Evolutionary conservation across 1,284 basidiomycete genomes (phyloP), one percentile per base, ranked within the genome.

Genomic region (Trametes polyzona): DNA sequence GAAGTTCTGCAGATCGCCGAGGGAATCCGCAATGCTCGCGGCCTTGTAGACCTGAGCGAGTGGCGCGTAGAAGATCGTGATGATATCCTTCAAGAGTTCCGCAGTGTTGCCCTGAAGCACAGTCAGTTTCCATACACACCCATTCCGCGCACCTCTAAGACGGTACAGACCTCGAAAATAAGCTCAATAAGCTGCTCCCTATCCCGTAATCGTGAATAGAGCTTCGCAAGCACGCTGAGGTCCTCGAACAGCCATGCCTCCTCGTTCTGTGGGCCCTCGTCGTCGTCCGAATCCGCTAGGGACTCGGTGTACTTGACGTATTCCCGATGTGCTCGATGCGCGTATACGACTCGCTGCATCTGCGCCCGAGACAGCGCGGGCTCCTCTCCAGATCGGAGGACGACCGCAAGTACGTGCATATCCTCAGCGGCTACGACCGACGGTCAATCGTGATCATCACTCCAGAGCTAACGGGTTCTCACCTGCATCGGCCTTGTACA

Each of bases 11-110:
- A 98, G 69, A 71, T 99, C 97, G 32, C 87, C 82, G 1, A 99
- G 73, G 1, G 95, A 97, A 71, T 99, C 96, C 10, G 93, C 91
- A 53, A 99, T 98, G 71, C 93, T 98, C 4, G 97, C 97, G 4
- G 96, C 96, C 69, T 93, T 91, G 78, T 99, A 99, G 2, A 99
- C 97, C 67, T 96, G 93, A 0, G 97, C 97, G n/a, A 99, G 80
- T 1, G 97, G 97, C 0, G 96, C 78, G 73, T 99, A 99, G 74
- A 99, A 99, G 60, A 99, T 99, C 11, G 97, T 98, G 66, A 99
- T 95, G 60, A 99, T 98, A 71, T 99, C 97, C 74, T 96, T 98
- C 66, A 99, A 78, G 36, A 99, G 77, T 46, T 98, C 96, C 3
- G 97, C 88, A 0, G 97, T 99, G 37, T 90, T 90, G 12, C 96